Base-by-base conservation (phyloP, 768 basidiomycete species). In the Grammothele lineata region DNA sequence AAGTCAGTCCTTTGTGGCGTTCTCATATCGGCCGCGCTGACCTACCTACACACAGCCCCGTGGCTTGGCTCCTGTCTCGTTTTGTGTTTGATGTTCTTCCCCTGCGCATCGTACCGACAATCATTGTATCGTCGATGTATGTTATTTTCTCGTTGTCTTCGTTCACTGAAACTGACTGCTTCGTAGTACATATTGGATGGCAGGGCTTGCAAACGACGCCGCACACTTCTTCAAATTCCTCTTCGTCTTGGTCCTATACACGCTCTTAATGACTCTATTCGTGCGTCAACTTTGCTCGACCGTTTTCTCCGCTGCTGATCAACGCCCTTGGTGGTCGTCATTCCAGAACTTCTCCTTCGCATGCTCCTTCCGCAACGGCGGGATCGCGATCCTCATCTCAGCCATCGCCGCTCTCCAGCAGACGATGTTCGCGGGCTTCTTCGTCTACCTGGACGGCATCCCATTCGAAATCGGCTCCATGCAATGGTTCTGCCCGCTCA, bases 281-380 rank as follows among this genome's bases (percentile, higher is more conserved):
- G 90, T 92, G 57, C 52, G 87, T 19, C 51, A 33, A 3, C 17
- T 47, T 8, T 23, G 22, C 15, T 25, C 24, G 27, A 30, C 8
- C 8, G 7, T 7, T 7, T 30, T 5, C n/a, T 42, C 18, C 32
- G 34, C 24, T 32, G 34, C 38, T 38, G 14, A 37, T 27, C 14
- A 8, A 18, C 2, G 37, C 53, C 25, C 43, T 27, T 23, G 15
- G 3, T n/a, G n/a, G n/a, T n/a, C n/a, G n/a, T n/a, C n/a, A n/a
- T n/a, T n/a, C n/a, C 50, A 89, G 89, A 96, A 96, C 67, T 94
- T 97, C 74, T 71, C 96, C 37, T 78, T 96, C n/a, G 94, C 87
- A 5, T 81, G 83, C 4, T 56, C 87, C 15, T 88, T 96, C 76
- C 70, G 74, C 43, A 91, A 95, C 53, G 87, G 87, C 23, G 93